Evolutionary conservation across 306 rosid species (phyloP).

Genomic region (Vigna hirtella): DNA sequence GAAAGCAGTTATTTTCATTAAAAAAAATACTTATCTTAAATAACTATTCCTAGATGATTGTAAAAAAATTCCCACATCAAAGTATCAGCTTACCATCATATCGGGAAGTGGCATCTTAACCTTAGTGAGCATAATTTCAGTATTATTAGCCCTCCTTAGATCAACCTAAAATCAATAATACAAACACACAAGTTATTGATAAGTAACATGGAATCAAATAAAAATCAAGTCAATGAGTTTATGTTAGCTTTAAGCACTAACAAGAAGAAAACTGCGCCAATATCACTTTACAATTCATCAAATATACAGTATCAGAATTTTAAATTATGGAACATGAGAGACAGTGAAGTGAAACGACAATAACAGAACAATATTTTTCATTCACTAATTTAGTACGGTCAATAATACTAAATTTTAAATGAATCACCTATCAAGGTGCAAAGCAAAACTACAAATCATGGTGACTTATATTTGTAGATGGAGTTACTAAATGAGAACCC

Average conservation of each 20-base stretch:
- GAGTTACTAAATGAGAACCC: constrained; percentile 14
- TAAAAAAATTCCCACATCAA: constrained; percentile 27
- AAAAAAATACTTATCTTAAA: constrained; percentile 29
- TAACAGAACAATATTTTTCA: constrained; percentile 17
- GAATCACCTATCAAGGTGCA: constrained; percentile 2
- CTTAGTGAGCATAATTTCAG: constrained; percentile 99
- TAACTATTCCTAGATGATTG: constrained; percentile 18
- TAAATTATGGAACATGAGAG: constrained; percentile 20
- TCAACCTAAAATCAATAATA: constrained; percentile 70
- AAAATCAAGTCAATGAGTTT: constrained; percentile 28
- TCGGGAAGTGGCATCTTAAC: constrained; percentile 99
- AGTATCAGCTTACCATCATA: constrained; percentile 85
- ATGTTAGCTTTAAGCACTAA: constrained; percentile 33
- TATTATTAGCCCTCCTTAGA: constrained; percentile 93
- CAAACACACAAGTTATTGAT: constrained; percentile 25
- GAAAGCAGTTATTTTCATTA: background rate
- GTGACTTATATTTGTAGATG: constrained; percentile 32
- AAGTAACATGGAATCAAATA: constrained; percentile 38
- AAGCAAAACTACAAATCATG: constrained; percentile 36
- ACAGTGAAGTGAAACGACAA: constrained; percentile 14
- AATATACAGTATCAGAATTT: constrained; percentile 6
- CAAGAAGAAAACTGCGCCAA: constrained; percentile 32
- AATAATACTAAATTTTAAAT: background rate
- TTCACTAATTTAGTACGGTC: constrained; percentile 19
- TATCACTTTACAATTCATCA: constrained; percentile 38